Conservation (phyloP, 2,329 filamentous ascomycete genomes). For the Teratosphaeria nubilosa region DNA sequence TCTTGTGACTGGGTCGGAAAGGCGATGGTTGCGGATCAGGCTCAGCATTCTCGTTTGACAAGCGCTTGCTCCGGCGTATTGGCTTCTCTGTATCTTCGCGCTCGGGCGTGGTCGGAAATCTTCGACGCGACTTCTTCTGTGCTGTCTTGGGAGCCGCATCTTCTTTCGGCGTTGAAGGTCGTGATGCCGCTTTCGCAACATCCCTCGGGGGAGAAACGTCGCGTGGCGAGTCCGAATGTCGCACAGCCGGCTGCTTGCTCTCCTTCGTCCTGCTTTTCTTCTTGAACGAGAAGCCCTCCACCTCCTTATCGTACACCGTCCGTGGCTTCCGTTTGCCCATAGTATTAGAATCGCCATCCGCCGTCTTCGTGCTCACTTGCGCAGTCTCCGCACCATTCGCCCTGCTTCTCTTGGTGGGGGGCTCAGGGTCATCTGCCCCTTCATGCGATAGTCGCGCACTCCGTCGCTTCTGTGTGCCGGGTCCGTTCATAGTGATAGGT, state of each 20-base stretch:
- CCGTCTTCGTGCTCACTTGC: conserved; percentile 26
- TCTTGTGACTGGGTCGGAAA: conserved; percentile 15
- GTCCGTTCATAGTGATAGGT: conserved; percentile 38
- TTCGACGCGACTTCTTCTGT: conserved; percentile 24
- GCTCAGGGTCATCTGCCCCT: conserved; percentile 35
- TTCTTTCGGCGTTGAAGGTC: conserved; percentile 4
- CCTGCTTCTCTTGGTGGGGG: conserved; percentile 33
- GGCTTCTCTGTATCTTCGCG: conserved; percentile 21
- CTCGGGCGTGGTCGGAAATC: conserved; percentile 24
- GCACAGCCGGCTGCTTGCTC: conserved; percentile 22
- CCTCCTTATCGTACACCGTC: conserved; percentile 32
- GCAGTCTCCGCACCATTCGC: conserved; percentile 26
- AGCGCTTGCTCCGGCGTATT: conserved; percentile 33
- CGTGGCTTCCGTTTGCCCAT: conserved; percentile 25
- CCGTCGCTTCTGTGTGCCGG: conserved; percentile 36
- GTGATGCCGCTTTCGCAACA: conserved; percentile 13
- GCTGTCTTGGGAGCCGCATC: conserved; percentile 16
- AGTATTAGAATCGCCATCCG: conserved; percentile 22
- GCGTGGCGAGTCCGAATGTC: conserved; percentile 6
- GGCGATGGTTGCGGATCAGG: conserved; percentile 19
- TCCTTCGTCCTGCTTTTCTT: conserved; percentile 26
- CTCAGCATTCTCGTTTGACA: conserved; percentile 33
- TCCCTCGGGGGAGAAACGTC: conserved; percentile 6
- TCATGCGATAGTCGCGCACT: conserved; percentile 35
- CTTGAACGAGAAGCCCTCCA: conserved; percentile 40